Evolutionary conservation across 208 protist species (phyloP).

Genomic region (Trypanosoma vivax): DNA sequence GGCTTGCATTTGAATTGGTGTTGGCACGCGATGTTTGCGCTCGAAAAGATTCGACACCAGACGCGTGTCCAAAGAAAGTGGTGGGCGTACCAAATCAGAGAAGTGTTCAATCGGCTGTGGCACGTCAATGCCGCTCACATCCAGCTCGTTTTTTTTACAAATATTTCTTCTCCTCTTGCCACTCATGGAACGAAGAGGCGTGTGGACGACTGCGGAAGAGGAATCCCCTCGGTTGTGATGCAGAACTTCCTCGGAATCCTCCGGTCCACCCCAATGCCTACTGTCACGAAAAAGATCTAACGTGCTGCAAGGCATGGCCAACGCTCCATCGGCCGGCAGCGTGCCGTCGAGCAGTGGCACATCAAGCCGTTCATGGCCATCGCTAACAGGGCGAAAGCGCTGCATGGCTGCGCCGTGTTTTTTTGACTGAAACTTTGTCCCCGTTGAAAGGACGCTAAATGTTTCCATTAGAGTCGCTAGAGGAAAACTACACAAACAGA

Average conservation of each 20-base stretch:
- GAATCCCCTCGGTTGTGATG: not conserved
- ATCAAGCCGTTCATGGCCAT: not conserved
- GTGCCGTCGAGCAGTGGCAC: conserved; percentile 5
- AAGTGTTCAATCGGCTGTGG: conserved; percentile 82
- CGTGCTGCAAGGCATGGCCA: conserved; percentile 39
- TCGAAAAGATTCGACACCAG: conserved; percentile 79
- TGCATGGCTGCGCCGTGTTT: conserved; percentile 52
- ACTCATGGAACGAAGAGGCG: conserved; percentile 62
- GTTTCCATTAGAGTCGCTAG: conserved; percentile 39
- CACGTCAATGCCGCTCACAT: conserved; percentile 68
- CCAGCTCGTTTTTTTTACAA: conserved; percentile 74
- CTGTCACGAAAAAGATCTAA: conserved; percentile 47
- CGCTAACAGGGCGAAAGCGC: conserved; percentile 37
- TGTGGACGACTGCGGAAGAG: conserved; percentile 12
- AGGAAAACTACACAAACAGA: not conserved
- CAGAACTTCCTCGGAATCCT: not conserved
- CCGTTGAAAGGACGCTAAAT: conserved; percentile 57
- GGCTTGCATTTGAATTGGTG: conserved; percentile 96
- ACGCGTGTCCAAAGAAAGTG: conserved; percentile 61
- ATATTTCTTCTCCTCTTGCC: conserved; percentile 74
- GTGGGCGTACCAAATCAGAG: conserved; percentile 72
- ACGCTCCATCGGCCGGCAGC: conserved; percentile 1
- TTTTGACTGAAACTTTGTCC: conserved; percentile 43
- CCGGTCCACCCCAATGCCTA: not conserved
- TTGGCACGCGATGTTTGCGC: conserved; percentile 86